Evolutionary conservation across 2,329 filamentous ascomycete species (phyloP), one percentile per base, ranked within the genome.

Genomic region (Harringtonia lauricola): DNA sequence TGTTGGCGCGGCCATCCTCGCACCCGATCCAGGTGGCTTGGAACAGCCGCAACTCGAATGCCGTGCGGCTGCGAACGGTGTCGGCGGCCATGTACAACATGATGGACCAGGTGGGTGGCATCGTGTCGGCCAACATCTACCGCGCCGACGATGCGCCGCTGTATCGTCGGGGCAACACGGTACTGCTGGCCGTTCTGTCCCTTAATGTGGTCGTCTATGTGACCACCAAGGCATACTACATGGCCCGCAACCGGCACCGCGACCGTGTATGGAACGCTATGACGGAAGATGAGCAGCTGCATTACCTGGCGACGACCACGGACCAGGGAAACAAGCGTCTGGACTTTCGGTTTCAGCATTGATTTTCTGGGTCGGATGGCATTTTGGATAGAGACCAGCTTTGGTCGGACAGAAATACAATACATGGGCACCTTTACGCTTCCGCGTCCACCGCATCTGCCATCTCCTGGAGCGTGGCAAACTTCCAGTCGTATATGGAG

Each of bases 31-130:
- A 70, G 36, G 68, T 70, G 4, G 64, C 55, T 18, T 71, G 67
- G 65, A 66, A 64, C 49, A 67, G 64, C 2, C 64, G 73, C 40
- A 83, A 83, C 53, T 72, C 76, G 3, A 77, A 79, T 49, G 67
- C 71, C 1, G 76, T 83, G 10, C 66, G 78, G 12, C 76, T 73
- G 7, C 64, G 79, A 8, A 75, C 79, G 2, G 75, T 84, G 2
- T 74, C 75, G 0, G 72, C 76, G 1, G 78, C 75, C 0, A 59
- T 76, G 15, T 82, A 82, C 58, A 82, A 81, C 53, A 71, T 72
- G 66, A 64, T 59, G 24, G 62, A 66, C 2, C 68, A 71, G 50
- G 59, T 62, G 0, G 59, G 61, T 15, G 59, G 56, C 1, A 64
- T 71, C 28, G 65, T 66, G 39, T 50, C 55, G 1, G 58, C 60